Conservation (phyloP, 257 asterid species). For the Thymus quinquecostatus region DNA sequence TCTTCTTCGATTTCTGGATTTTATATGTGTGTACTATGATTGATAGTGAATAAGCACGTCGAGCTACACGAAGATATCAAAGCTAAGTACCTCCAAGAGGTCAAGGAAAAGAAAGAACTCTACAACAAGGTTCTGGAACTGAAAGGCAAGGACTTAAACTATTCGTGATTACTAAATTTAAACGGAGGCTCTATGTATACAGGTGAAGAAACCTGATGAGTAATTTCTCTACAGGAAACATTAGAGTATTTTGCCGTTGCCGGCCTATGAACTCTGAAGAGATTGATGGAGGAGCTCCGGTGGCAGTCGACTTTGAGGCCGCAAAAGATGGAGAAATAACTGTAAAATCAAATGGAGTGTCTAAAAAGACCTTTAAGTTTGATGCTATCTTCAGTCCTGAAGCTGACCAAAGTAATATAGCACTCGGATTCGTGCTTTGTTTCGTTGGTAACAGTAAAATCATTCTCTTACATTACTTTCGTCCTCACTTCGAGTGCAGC, state of each 20-base stretch:
- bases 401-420: constrained; percentile 72
- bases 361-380: constrained; percentile 70
- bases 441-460: constrained; percentile 3
- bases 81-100: constrained; percentile 66
- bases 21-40: constrained; percentile 23
- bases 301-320: constrained; percentile 77
- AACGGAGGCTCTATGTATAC: constrained; percentile 2
- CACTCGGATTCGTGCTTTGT: background rate
- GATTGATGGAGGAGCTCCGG: constrained; percentile 62
- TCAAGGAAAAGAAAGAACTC: constrained; percentile 76
- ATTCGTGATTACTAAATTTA: constrained; percentile 12
- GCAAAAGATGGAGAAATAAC: constrained; percentile 86
- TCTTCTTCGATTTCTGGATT: background rate
- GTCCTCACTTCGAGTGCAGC: constrained; percentile 45
- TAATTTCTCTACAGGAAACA: constrained; percentile 65
- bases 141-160: constrained; percentile 57
- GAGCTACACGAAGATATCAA: constrained; percentile 69
- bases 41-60: constrained; percentile 62
- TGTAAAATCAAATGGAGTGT: constrained; percentile 66
- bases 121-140: constrained; percentile 86
- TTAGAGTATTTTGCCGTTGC: constrained; percentile 96
- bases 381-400: constrained; percentile 85
- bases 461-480: constrained; percentile 14
- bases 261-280: constrained; percentile 86
- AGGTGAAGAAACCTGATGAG: constrained; percentile 25